Evolutionary conservation across 768 basidiomycete species (phyloP).

Genomic region (Mycena sanguinolenta): DNA sequence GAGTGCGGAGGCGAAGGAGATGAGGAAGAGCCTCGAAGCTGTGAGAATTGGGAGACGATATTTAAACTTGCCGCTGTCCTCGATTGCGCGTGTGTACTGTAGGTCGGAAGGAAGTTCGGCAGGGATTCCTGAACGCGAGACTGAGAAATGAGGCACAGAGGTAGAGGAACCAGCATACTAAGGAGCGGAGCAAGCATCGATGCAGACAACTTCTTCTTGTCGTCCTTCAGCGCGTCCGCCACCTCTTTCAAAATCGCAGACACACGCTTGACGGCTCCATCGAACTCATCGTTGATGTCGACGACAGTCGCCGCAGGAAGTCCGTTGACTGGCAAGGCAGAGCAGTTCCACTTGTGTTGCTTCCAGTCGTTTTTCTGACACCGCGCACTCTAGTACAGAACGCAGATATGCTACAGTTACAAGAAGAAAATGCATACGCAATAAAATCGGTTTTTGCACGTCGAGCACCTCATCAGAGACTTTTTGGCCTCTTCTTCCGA

Average conservation of each 20-base stretch:
- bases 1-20: slow-evolving; percentile 26
- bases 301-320: slow-evolving; percentile 24
- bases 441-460: slow-evolving; percentile 33
- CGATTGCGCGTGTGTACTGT: neutral
- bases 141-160: slow-evolving; percentile 20
- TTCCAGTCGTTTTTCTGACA: slow-evolving; percentile 33
- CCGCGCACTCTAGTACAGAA: slow-evolving; percentile 13
- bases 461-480: slow-evolving; percentile 31
- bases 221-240: slow-evolving; percentile 24
- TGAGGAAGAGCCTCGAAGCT: slow-evolving; percentile 27
- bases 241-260: slow-evolving; percentile 25
- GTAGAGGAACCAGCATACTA: slow-evolving; percentile 19
- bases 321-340: slow-evolving; percentile 15
- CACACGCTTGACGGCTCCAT: slow-evolving; percentile 21
- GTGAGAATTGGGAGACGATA: slow-evolving; percentile 30
- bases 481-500: slow-evolving; percentile 19
- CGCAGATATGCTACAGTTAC: slow-evolving; percentile 4
- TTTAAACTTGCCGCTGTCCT: slow-evolving; percentile 27
- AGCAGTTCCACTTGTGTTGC: slow-evolving; percentile 33
- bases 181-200: slow-evolving; percentile 28
- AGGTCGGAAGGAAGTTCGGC: slow-evolving; percentile 19
- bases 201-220: slow-evolving; percentile 24
- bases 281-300: slow-evolving; percentile 32
- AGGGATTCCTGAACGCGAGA: slow-evolving; percentile 24
- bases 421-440: slow-evolving; percentile 21